Base-by-base conservation (phyloP, 805 yeast genomes). In the Schwanniomyces occidentalis region DNA sequence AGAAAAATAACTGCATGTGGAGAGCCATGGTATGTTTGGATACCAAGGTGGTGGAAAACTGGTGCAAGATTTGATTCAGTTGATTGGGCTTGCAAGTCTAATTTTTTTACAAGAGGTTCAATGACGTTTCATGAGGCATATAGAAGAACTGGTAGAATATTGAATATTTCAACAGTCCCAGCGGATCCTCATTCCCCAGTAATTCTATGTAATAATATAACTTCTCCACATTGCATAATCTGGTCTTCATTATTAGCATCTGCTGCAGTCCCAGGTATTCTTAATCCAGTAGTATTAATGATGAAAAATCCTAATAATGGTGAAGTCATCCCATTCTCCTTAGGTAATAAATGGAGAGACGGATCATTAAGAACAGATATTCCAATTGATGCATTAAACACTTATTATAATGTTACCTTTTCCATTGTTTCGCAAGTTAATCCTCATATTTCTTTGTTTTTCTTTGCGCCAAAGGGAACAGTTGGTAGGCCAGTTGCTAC, bases 171-270 rank as follows among this genome's bases (percentile, higher is more conserved):
- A 0, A 84, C 90, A 0, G 89, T 85, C 2, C 93, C 95, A 2
- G 80, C 87, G 9, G 90, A 85, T 51, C 84, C 88, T 0, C 84
- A 82, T 54, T 80, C 89, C 3, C 93, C 95, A 0, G 89, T 81
- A 2, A 84, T 85, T 49, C 61, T 85, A 30, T 82, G 91, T 53
- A 85, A 85, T 48, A 77, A 80, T 48, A 73, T 83, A 39, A 85
- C 93, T 0, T 76, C 90, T 10, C 93, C 93, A 8, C 73, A 82
- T 52, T 83, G 91, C 55, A 78, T 84, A 10, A 80, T 85, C n/a
- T 85, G 93, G 93, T 78, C 86, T 2, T 65, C 89, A 0, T 60
- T 85, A 38, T 60, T 85, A 25, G 93, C 93, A 0, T 80, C 88
- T 3, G 76, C 87, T 4, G 93, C 93, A 0, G 93, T 85, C 6